Percentiles rank a stretch among this genome's conserved stretches.
These are phyloP conservation scores for Fusarium nisikadoi DNA, from an alignment of 2,329 filamentous ascomycete genomes.

Conservation along the genomic window DNA sequence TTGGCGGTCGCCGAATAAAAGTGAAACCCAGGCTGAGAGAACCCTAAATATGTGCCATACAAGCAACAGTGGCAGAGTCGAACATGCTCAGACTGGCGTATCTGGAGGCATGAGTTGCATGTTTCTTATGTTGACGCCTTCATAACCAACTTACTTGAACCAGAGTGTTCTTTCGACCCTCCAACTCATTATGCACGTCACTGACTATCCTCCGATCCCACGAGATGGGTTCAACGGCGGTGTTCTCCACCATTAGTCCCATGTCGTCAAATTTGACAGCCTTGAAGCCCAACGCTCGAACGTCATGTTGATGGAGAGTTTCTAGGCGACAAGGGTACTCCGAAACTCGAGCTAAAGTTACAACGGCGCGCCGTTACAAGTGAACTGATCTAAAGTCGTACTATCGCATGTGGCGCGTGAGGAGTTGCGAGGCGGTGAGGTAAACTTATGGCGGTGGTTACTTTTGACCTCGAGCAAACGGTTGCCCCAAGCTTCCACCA, in stretches of 20 bases:
- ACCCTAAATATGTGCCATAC: not conserved
- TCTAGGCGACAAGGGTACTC: conserved; percentile 20
- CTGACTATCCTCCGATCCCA: conserved; percentile 5
- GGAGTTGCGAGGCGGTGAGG: conserved; percentile 14
- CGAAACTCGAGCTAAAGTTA: conserved; percentile 20
- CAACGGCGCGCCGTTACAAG: conserved; percentile 29
- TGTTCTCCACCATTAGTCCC: conserved; percentile 17
- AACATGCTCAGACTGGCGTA: not conserved
- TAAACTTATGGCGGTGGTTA: not conserved
- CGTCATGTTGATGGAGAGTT: conserved; percentile 25
- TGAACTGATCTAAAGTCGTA: conserved; percentile 19
- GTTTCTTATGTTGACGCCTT: not conserved
- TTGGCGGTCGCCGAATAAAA: not conserved
- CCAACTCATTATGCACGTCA: conserved; percentile 22
- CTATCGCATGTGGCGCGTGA: conserved; percentile 31
- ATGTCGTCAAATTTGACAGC: conserved; percentile 14
- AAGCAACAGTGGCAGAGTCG: not conserved
- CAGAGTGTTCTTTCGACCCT: not conserved
- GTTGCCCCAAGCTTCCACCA: conserved; percentile 12
- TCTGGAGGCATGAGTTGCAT: not conserved
- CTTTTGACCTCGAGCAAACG: not conserved
- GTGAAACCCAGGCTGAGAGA: not conserved
- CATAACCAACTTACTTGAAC: not conserved
- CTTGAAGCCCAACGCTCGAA: conserved; percentile 12
- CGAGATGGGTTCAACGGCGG: conserved; percentile 13